Evolutionary conservation across 257 asterid genomes (phyloP), one percentile per base, ranked within the genome.

Genomic region (Cinchona pubescens): DNA sequence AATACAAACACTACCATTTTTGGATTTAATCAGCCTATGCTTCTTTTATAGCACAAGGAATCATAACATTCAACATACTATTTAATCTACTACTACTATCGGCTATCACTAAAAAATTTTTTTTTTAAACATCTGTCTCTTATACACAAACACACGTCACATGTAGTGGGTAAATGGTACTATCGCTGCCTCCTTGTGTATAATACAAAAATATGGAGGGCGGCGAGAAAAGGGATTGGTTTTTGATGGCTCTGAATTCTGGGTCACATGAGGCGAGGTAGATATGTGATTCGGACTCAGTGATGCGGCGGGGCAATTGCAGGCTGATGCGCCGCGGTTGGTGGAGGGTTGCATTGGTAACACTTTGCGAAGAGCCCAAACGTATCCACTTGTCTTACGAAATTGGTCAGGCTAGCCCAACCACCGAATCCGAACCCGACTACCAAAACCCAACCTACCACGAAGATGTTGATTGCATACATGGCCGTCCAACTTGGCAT

Each of bases 401-500:
- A 94, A 71, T 94, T 94, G 68, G 91, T 89, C 83, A 92, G 59
- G 79, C 98, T 94, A 12, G 98, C 98, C 98, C 98, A 94, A 9
- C 98, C 98, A 27, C 98, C 98, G n/a, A 94, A 94, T 68, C 98
- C 98, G 35, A 94, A 94, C 55, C 98, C 98, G 38, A 94, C 85
- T 1, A 94, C 84, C 0, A 92, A 23, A 10, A 92, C 81, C 98
- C 98, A 94, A 3, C 68, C 69, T 62, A 94, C 98, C 0, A 89
- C 77, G 76, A 94, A 94, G 12, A 73, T 80, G 85, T 94, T 94
- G 1, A 94, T 8, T 0, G 82, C 89, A 48, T 87, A 94, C 98
- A 92, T 92, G 21, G 83, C 97, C 3, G 90, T 82, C 98, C 98
- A 94, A 72, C 97, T 92, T 4, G 91, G 93, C 82, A 94, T 0